A percentile compares a stretch with the other conserved stretches of the same genome.
Evolutionary conservation across 2,329 filamentous ascomycete genomes (phyloP).

Genomic region (Stagonosporopsis cucurbitacearum): DNA sequence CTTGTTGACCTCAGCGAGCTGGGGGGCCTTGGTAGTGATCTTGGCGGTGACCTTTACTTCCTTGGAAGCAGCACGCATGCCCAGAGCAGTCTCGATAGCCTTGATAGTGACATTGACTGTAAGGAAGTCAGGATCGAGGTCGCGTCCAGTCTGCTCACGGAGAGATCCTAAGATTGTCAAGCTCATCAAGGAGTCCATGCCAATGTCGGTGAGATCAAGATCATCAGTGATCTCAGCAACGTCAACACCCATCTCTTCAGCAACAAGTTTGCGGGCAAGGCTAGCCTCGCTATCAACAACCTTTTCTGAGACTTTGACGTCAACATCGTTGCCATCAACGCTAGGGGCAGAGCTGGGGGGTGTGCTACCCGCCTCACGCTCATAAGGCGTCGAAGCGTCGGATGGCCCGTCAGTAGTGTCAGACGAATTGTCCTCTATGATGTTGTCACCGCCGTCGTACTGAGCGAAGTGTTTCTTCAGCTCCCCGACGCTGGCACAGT

Average conservation of each 20-base stretch:
- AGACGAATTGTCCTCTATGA: conserved; percentile 51
- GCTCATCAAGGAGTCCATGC: conserved; percentile 62
- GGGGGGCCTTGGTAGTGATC: conserved; percentile 34
- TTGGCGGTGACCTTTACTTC: conserved; percentile 40
- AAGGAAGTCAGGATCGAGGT: conserved; percentile 62
- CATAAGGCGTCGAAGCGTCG: conserved; percentile 53
- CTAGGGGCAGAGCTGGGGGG: conserved; percentile 58
- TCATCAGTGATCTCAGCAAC: conserved; percentile 60
- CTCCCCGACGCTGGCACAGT: conserved; percentile 65
- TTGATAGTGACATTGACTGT: conserved; percentile 67
- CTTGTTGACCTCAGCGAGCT: conserved; percentile 58
- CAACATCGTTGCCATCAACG: conserved; percentile 50
- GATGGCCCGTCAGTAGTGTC: conserved; percentile 48
- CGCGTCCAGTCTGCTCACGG: conserved; percentile 58
- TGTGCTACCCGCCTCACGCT: conserved; percentile 52
- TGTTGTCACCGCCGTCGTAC: conserved; percentile 51
- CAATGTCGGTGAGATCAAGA: conserved; percentile 67
- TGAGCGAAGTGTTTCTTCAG: conserved; percentile 64
- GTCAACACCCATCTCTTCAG: conserved; percentile 70
- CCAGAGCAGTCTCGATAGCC: conserved; percentile 70
- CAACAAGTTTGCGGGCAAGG: conserved; percentile 57
- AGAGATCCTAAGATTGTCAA: conserved; percentile 59
- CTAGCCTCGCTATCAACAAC: conserved; percentile 51
- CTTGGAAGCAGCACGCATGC: conserved; percentile 57
- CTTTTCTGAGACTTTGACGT: conserved; percentile 40